Percentiles rank a stretch among this genome's conserved stretches.
Conservation (phyloP, 306 rosid species). For the Cyclanthera cordifolia region DNA sequence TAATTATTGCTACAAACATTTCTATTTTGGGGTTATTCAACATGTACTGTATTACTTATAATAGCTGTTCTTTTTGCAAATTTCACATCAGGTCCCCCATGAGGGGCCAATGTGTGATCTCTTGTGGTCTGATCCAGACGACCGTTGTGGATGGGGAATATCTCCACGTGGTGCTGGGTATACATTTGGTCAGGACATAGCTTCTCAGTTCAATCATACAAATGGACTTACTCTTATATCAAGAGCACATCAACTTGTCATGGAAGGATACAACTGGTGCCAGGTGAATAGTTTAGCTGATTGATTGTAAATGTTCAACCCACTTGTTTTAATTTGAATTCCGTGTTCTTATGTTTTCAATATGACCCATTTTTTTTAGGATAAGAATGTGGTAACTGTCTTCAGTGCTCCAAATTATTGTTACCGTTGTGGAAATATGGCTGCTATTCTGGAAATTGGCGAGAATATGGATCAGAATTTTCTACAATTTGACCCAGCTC, state of each 20-base stretch:
- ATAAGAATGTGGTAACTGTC: constrained; percentile 92
- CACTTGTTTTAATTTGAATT: neutral
- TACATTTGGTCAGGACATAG: no score
- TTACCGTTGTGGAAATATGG: constrained; percentile 97
- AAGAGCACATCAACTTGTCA: constrained; percentile 60
- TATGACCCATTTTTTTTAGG: constrained; percentile 32
- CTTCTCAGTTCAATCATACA: no score
- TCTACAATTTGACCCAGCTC: constrained; percentile 98
- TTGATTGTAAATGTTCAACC: neutral
- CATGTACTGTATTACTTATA: neutral
- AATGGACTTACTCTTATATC: no score
- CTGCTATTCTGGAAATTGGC: constrained; percentile 93
- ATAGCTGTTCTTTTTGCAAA: constrained; percentile 11
- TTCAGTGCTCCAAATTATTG: constrained; percentile 98
- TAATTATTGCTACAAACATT: neutral
- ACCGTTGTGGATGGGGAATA: constrained; percentile 99
- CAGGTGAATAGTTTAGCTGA: constrained; percentile 38
- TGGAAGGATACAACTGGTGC: constrained; percentile 99
- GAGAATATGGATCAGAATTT: constrained; percentile 98
- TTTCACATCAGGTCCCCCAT: constrained; percentile 67
- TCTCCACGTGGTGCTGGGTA: constrained; percentile 39
- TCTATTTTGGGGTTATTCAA: no score
- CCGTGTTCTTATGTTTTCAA: constrained; percentile 9
- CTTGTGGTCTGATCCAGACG: constrained; percentile 98
- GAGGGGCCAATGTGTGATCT: constrained; percentile 99